Evolutionary conservation across 78 protist species (phyloP).

Genomic region (Dictyostelium firmibasis): DNA sequence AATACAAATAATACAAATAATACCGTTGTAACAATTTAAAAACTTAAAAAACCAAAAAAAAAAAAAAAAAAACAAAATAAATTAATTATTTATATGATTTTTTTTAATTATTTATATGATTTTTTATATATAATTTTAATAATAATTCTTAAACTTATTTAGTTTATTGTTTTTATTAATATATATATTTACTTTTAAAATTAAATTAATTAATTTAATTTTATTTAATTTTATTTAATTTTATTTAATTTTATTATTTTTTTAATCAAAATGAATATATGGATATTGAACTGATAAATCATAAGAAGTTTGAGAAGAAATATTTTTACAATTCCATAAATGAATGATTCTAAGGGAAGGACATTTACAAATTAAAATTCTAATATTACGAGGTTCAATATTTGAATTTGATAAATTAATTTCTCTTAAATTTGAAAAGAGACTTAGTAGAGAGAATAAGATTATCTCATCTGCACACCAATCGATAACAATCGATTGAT

Average conservation of each 20-base stretch:
- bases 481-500: background rate
- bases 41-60: background rate
- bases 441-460: background rate
- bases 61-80: background rate
- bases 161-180: no score
- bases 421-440: constrained; percentile 12
- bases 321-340: constrained; percentile 22
- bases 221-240: no score
- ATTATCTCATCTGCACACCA: background rate
- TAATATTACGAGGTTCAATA: constrained; percentile 12
- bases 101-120: no score
- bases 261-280: constrained; percentile 27
- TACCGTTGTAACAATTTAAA: background rate
- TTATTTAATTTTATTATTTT: no score
- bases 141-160: no score
- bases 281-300: constrained; percentile 22
- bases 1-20: background rate
- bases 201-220: no score
- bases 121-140: no score
- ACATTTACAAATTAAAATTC: background rate
- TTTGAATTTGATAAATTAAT: constrained; percentile 24
- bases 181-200: no score
- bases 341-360: background rate
- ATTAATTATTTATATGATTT: background rate
- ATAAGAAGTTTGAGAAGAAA: background rate